Base-by-base conservation (phyloP, 2,329 filamentous ascomycete species). In the Mollisiaceae sp. region DNA sequence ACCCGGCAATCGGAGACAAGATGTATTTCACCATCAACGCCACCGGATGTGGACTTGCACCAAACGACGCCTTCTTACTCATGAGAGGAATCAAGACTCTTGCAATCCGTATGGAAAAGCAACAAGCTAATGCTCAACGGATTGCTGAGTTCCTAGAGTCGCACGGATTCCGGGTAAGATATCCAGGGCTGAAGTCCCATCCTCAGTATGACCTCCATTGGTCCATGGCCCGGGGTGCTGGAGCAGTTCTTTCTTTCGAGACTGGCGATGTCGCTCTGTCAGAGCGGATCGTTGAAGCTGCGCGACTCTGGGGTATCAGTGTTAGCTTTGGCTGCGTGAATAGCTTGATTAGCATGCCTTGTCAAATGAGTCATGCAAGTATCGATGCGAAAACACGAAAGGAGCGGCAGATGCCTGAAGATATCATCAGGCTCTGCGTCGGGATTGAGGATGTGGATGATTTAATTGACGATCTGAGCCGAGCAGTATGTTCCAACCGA, bases 281-380 rank as follows among this genome's bases (percentile, higher is more conserved):
- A 4, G 93, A 97, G 81, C 87, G 94, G 45, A 97, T 99, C 73
- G 95, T 99, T 5, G 95, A 98, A 80, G 92, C 91, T 36, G 92
- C 95, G 2, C 88, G 91, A 70, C 83, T 99, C 38, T 99, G 93
- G 89, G 93, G 91, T 39, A 99, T 99, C 73, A 96, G 92, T 71
- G 95, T 99, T 66, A 97, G 93, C 75, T 99, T 99, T 77, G 95
- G 95, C 57, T 98, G 95, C 77, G 95, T 99, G 71, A 99, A 99
- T 82, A 97, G 92, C 77, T 82, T 99, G 78, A 99, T 99, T 79
- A 97, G 94, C 81, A 97, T 99, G 94, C 94, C 95, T 9, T 99
- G 95, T 81, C 93, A 94, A 75, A 99, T 99, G 96, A 98, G 94
- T 80, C 95, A 99, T 79, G 95, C 95, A 45, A 97, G 93, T 77